A percentile compares a stretch with the other conserved stretches of the same genome.
Conservation (phyloP, 306 rosid species). For the Pyrus bretschneideri region DNA sequence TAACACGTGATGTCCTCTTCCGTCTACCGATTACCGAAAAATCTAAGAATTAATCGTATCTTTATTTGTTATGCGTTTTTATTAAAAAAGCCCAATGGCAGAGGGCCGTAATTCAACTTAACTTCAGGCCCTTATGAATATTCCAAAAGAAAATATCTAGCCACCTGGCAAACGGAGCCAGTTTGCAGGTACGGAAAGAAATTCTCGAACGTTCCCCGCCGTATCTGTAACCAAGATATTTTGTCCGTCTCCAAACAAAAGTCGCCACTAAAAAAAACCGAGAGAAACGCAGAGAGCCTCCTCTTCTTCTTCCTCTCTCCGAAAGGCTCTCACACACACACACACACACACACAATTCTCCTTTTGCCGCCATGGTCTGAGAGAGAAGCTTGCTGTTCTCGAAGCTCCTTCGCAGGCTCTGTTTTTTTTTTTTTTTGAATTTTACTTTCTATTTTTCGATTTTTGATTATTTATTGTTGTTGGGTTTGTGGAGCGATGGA, state of each 20-base stretch:
- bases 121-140: background rate
- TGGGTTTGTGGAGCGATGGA: constrained; percentile 40
- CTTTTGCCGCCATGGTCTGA: constrained; percentile 9
- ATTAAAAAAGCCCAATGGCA: constrained; percentile 11
- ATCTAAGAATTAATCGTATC: no score
- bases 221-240: constrained; percentile 40
- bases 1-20: no score
- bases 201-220: constrained; percentile 50
- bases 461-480: background rate
- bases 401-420: background rate
- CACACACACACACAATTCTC: no score
- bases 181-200: background rate
- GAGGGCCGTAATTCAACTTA: background rate
- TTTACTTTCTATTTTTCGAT: background rate
- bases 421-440: background rate
- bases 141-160: constrained; percentile 40
- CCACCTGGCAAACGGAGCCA: background rate
- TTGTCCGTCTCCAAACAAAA: constrained; percentile 2
- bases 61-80: no score
- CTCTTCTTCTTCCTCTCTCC: background rate
- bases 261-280: background rate
- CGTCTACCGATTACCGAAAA: no score
- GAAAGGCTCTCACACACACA: background rate
- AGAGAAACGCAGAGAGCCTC: background rate
- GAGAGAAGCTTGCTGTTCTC: background rate